phyloP scores from a whole-genome alignment of 2,329 filamentous ascomycete genomes.

The Sporothrix globosa region DNA sequence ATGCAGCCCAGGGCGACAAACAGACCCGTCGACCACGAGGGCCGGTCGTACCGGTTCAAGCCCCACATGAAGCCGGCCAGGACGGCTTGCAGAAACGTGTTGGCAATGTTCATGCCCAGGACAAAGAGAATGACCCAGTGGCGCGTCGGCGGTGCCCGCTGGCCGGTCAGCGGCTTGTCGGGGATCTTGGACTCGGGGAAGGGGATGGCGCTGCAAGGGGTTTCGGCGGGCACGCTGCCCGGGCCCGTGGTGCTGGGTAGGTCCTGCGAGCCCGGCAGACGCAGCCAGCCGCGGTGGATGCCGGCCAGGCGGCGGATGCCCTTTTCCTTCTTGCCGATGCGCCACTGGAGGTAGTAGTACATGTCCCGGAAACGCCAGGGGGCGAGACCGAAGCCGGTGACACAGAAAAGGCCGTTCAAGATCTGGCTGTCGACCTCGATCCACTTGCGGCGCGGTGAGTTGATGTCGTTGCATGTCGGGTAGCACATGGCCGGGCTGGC shows the following conservation, averaged over 20 bases:
- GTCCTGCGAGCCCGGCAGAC: constrained; percentile 66
- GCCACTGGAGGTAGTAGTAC: constrained; percentile 70
- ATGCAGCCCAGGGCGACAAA: constrained; percentile 76
- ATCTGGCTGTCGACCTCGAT: constrained; percentile 85
- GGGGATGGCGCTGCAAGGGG: constrained; percentile 57
- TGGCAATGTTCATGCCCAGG: constrained; percentile 76
- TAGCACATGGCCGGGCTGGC: constrained; percentile 73
- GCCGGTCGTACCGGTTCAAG: constrained; percentile 71
- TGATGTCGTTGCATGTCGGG: constrained; percentile 69
- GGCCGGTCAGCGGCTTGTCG: constrained; percentile 69
- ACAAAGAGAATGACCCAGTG: constrained; percentile 80
- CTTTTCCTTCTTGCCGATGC: constrained; percentile 55
- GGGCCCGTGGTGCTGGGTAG: constrained; percentile 60
- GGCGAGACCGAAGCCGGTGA: constrained; percentile 80
- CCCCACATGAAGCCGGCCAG: constrained; percentile 84
- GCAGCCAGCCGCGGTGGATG: constrained; percentile 75
- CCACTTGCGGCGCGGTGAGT: constrained; percentile 79
- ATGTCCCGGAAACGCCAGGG: constrained; percentile 84
- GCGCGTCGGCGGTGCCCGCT: constrained; percentile 67
- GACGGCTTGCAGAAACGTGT: constrained; percentile 75
- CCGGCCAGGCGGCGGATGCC: constrained; percentile 71
- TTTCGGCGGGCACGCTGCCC: constrained; percentile 49
- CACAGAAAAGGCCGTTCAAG: constrained; percentile 80
- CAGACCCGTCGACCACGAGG: constrained; percentile 76
- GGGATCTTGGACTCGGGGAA: constrained; percentile 66